Evolutionary conservation across 805 yeast genomes (phyloP).

Genomic region (Myxozyma kluyveri): DNA sequence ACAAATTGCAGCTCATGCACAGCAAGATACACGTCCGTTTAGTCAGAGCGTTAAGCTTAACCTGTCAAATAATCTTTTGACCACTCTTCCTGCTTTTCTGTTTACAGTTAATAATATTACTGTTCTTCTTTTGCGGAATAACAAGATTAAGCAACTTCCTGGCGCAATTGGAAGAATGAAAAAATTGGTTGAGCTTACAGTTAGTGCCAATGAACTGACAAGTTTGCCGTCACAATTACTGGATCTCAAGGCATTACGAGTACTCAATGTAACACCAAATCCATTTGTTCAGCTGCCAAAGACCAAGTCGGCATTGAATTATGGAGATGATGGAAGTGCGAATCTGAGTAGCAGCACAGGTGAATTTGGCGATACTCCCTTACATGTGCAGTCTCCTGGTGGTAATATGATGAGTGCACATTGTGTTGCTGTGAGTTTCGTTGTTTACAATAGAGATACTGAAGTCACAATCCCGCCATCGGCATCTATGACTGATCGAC

Average conservation of each 20-base stretch:
- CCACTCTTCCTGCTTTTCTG: slow-evolving; percentile 34
- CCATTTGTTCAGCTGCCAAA: slow-evolving; percentile 35
- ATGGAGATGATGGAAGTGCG: background rate
- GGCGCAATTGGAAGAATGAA: slow-evolving; percentile 36
- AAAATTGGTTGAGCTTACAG: slow-evolving; percentile 38
- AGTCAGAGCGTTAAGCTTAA: slow-evolving; percentile 35
- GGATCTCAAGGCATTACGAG: slow-evolving; percentile 32
- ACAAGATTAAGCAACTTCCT: slow-evolving; percentile 37
- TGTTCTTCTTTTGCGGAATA: slow-evolving; percentile 39
- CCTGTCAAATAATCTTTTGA: slow-evolving; percentile 36
- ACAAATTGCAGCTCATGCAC: slow-evolving; percentile 4
- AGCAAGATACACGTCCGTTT: slow-evolving; percentile 28
- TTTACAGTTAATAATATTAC: slow-evolving; percentile 39
- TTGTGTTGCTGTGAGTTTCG: background rate
- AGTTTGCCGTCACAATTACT: slow-evolving; percentile 41
- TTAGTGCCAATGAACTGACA: slow-evolving; percentile 39
- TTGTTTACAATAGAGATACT: background rate
- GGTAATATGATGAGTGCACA: background rate
- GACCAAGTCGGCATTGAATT: background rate
- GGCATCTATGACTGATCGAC: background rate
- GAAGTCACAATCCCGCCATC: background rate
- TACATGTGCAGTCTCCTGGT: background rate
- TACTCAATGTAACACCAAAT: slow-evolving; percentile 41
- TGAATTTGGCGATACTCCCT: background rate
- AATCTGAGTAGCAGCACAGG: slow-evolving; percentile 6